Evolutionary conservation across 139 green algal genomes (phyloP).

Genomic region (Microglena sp.): DNA sequence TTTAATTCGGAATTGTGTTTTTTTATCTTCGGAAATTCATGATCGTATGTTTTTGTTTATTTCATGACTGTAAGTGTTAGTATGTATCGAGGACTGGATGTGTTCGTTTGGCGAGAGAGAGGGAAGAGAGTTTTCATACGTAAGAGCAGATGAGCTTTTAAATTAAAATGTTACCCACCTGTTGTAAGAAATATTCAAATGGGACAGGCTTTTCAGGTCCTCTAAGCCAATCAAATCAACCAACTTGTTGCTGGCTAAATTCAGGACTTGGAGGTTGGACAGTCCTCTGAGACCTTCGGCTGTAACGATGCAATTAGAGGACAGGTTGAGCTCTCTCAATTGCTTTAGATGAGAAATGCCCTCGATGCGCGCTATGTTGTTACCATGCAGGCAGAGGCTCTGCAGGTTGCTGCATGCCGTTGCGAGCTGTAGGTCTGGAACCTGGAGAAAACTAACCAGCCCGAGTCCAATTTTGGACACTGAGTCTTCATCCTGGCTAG

Average conservation of each 20-base stretch:
- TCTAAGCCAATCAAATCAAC: constrained; percentile 20
- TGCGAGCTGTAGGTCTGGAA: constrained; percentile 27
- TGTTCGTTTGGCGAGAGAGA: too few relatives aligned
- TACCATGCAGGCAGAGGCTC: constrained; percentile 58
- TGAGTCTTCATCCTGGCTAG: too few relatives aligned
- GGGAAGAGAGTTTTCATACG: too few relatives aligned
- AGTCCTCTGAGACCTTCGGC: constrained; percentile 27
- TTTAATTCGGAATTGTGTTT: too few relatives aligned
- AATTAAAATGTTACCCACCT: too few relatives aligned
- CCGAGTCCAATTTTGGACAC: constrained; percentile 34
- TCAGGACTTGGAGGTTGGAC: constrained; percentile 41
- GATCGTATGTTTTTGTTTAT: too few relatives aligned
- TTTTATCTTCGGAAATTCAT: too few relatives aligned
- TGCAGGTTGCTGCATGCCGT: constrained; percentile 8
- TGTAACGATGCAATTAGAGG: constrained; percentile 44
- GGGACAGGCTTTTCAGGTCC: constrained; percentile 29
- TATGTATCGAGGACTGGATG: too few relatives aligned
- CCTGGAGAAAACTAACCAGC: constrained; percentile 21
- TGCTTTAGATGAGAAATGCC: constrained; percentile 23
- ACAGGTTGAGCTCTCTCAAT: constrained; percentile 55
- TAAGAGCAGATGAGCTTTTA: too few relatives aligned
- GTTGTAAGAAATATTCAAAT: constrained; percentile 57
- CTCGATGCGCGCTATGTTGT: constrained; percentile 41
- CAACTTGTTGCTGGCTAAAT: constrained; percentile 64
- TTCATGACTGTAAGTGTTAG: too few relatives aligned